Evolutionary conservation across 257 asterid genomes (phyloP).

Genomic region (Gentiana dahurica): DNA sequence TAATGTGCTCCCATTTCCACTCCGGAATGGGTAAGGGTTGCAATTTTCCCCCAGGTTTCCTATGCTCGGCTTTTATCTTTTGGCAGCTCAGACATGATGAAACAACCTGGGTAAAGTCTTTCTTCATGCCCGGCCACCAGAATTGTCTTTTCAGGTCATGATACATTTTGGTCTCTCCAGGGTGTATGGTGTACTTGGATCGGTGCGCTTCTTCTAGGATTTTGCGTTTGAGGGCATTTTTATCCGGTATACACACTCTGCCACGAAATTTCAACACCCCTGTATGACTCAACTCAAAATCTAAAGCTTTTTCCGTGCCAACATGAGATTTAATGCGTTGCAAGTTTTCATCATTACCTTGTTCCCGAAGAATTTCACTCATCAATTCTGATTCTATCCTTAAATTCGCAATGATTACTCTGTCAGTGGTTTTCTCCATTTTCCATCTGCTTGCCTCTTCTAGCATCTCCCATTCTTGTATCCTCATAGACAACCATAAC

Average conservation of each 20-base stretch:
- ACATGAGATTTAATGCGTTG: background rate
- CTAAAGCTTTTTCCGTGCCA: background rate
- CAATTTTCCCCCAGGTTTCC: background rate
- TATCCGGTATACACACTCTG: background rate
- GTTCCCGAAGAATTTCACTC: background rate
- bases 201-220: background rate
- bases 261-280: too few relatives aligned
- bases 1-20: background rate
- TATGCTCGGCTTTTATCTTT: background rate
- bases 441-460: background rate
- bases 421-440: background rate
- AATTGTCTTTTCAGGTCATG: background rate
- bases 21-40: background rate
- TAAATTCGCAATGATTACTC: background rate
- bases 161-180: constrained; percentile 2
- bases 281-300: background rate
- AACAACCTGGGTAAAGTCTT: background rate
- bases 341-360: background rate
- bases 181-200: background rate
- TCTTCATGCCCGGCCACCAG: constrained; percentile 4
- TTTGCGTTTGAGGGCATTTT: background rate
- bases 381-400: background rate
- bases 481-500: background rate
- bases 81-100: constrained; percentile 1
- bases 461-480: too few relatives aligned